phyloP scores from a whole-genome alignment of 345 rosid genomes.

The Chamaenerion angustifolium region DNA sequence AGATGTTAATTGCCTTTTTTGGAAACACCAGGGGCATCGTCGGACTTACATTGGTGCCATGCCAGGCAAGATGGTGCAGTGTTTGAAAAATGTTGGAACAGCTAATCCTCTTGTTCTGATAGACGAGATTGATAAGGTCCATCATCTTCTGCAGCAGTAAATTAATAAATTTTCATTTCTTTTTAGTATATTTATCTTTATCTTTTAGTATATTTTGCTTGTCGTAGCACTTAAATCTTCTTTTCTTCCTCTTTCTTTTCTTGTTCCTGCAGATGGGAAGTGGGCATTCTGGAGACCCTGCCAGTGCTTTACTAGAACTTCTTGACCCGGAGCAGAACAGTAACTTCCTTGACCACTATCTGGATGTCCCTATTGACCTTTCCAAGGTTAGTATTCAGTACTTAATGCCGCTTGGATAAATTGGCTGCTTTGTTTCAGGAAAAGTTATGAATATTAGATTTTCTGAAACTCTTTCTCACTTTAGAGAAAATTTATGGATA shows the following conservation, averaged over 20 bases:
- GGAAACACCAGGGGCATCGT: slow-evolving; percentile 74
- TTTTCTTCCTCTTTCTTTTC: not conserved
- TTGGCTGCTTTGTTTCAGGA: too few relatives aligned
- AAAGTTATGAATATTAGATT: too few relatives aligned
- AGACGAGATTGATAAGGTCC: slow-evolving; percentile 98
- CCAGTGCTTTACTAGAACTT: slow-evolving; percentile 96
- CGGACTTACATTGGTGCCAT: slow-evolving; percentile 97
- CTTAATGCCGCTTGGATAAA: too few relatives aligned
- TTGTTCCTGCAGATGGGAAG: slow-evolving; percentile 61
- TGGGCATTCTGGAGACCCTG: slow-evolving; percentile 98
- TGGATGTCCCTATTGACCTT: slow-evolving; percentile 86
- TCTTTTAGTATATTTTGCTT: not conserved
- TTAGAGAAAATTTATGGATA: too few relatives aligned
- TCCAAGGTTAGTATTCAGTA: slow-evolving; percentile 52
- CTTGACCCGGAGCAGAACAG: slow-evolving; percentile 99
- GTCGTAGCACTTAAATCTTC: not conserved
- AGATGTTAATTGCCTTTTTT: not conserved
- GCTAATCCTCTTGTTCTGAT: slow-evolving; percentile 97
- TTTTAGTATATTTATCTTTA: not conserved
- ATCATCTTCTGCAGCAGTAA: not conserved
- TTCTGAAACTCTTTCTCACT: too few relatives aligned
- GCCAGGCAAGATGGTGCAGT: slow-evolving; percentile 99
- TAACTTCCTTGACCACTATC: slow-evolving; percentile 96
- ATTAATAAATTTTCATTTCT: not conserved
- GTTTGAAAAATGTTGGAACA: slow-evolving; percentile 95